Base-by-base conservation (phyloP, 805 yeast genomes). In the Scheffersomyces stipitis region DNA sequence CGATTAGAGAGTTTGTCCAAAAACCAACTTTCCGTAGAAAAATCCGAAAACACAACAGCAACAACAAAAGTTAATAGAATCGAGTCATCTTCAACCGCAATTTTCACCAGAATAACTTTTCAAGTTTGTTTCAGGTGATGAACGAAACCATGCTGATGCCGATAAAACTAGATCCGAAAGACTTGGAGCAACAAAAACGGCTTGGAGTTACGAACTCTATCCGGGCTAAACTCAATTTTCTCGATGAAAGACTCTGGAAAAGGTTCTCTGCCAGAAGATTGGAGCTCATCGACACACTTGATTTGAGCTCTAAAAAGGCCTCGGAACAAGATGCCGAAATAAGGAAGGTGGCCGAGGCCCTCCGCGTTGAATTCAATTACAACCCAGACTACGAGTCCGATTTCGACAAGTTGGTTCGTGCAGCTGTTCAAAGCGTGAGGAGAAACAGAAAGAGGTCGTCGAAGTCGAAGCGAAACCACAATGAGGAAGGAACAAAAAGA, bases 401-500 rank as follows among this genome's bases (percentile, higher is more conserved):
- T 46, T 91, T 91, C 56, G 96, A 89, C 59, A 86, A 83, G 57
- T 71, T 91, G 24, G 97, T 93, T 0, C 70, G 96, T 26, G 95
- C 96, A 7, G 98, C 96, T 1, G 83, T 91, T 18, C 99, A 91
- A 61, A 83, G 95, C 34, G 97, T 86, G 1, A 69, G 98, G 44
- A 70, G 99, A 46, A 91, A 91, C 58, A 73, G 96, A 41, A 86
- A 83, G 54, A 62, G 96, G 45, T 76, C 66, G n/a, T 52, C 66
- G 16, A 64, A 68, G 42, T 41, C 69, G 0, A 54, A 52, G 15
- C 42, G 33, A 34, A 27, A 38, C 27, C 39, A 42, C 16, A 29
- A 37, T 18, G 28, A 48, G 22, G 41, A 45, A 9, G 12, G 38
- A 17, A 34, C 18, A n/a, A 12, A 4, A 15, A 38, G 33, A n/a